These are phyloP conservation scores for Cutaneotrichosporon dermatis DNA, from an alignment of 1,284 basidiomycete genomes.

Conservation along the genomic window DNA sequence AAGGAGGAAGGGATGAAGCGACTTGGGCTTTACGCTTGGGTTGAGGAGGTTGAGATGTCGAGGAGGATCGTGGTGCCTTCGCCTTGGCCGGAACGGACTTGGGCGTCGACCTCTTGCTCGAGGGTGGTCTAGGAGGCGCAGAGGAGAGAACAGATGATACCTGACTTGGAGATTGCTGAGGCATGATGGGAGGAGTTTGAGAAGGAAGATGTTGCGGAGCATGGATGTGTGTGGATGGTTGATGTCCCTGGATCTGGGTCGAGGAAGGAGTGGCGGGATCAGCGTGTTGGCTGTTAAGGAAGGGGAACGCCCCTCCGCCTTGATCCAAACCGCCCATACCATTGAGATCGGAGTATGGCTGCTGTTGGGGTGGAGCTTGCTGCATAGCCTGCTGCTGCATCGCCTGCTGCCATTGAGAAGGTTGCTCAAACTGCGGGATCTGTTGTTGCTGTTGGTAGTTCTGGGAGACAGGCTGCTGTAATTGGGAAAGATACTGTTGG, in stretches of 20 bases:
- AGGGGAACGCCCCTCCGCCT: no score
- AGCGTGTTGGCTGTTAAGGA: no score
- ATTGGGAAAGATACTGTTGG: neutral
- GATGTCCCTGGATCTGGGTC: neutral
- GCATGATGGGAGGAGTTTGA: neutral
- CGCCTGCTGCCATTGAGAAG: neutral
- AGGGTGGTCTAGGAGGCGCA: neutral
- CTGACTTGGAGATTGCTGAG: neutral
- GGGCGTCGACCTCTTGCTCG: no score
- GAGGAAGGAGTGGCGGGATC: neutral
- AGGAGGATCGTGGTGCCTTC: neutral
- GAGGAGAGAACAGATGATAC: neutral
- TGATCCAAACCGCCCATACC: no score
- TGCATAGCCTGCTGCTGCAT: neutral
- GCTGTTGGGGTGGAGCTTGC: neutral
- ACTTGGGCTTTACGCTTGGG: neutral
- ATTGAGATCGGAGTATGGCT: neutral
- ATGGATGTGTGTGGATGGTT: neutral
- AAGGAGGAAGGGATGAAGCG: neutral
- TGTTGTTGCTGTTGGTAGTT: neutral
- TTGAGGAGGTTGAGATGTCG: neutral
- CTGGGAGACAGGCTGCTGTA: neutral
- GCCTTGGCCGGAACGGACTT: no score
- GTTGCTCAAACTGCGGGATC: neutral
- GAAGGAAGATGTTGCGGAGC: neutral